These are phyloP conservation scores for Aspergillus thermomutatus DNA, from an alignment of 2,329 filamentous ascomycete species.

Conservation along the genomic window DNA sequence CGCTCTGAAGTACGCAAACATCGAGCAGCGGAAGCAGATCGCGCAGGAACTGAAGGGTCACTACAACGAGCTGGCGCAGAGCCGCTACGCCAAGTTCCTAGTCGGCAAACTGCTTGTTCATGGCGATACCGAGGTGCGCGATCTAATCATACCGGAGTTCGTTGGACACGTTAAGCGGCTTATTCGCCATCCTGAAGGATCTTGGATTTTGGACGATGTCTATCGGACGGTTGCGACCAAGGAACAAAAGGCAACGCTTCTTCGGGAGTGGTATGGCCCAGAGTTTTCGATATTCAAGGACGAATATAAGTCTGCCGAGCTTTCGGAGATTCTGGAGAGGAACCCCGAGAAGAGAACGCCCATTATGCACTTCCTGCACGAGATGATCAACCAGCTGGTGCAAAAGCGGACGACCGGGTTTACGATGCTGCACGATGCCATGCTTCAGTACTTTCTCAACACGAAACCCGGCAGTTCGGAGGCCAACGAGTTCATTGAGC, in stretches of 20 bases:
- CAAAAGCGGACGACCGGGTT: slow-evolving; percentile 97
- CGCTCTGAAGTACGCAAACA: slow-evolving; percentile 89
- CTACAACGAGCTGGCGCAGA: slow-evolving; percentile 83
- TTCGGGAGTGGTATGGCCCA: slow-evolving; percentile 94
- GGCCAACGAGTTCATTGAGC: slow-evolving; percentile 80
- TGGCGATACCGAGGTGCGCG: slow-evolving; percentile 79
- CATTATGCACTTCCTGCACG: slow-evolving; percentile 80
- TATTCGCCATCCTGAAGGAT: slow-evolving; percentile 93
- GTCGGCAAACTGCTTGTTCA: slow-evolving; percentile 95
- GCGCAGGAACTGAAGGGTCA: slow-evolving; percentile 80
- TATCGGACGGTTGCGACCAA: slow-evolving; percentile 85
- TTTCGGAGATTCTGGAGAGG: slow-evolving; percentile 69
- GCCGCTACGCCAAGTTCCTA: slow-evolving; percentile 95
- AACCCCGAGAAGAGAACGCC: slow-evolving; percentile 81
- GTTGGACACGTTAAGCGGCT: slow-evolving; percentile 88
- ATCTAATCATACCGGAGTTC: slow-evolving; percentile 89
- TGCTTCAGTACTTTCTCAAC: slow-evolving; percentile 93
- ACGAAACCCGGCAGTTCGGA: slow-evolving; percentile 74
- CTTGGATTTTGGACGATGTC: slow-evolving; percentile 96
- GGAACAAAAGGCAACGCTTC: slow-evolving; percentile 77
- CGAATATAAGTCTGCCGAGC: slow-evolving; percentile 58
- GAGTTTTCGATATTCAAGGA: slow-evolving; percentile 82
- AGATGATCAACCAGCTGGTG: slow-evolving; percentile 85
- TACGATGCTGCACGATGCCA: slow-evolving; percentile 96
- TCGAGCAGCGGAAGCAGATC: slow-evolving; percentile 80